These are phyloP conservation scores for Leucoagaricus sp. DNA, from an alignment of 1,284 basidiomycete species.

Conservation along the genomic window DNA sequence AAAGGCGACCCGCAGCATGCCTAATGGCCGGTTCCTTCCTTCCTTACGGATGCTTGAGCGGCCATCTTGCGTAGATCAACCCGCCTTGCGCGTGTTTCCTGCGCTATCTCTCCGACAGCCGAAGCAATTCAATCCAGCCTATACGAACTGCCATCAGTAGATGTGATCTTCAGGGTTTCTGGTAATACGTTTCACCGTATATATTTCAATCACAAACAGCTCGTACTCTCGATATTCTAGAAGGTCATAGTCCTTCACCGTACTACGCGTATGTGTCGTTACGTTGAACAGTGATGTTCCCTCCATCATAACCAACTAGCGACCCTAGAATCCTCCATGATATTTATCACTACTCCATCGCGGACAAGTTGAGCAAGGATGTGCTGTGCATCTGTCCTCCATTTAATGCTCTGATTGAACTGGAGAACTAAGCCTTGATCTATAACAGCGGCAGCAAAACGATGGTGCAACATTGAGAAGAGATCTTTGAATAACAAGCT, in stretches of 20 bases:
- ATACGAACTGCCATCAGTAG: neutral
- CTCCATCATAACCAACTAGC: neutral
- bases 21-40: neutral
- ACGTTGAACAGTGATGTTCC: neutral
- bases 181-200: neutral
- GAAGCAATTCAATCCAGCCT: neutral
- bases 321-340: neutral
- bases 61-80: neutral
- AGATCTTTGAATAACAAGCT: constrained; percentile 1
- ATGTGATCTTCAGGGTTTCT: neutral
- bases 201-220: neutral
- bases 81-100: neutral
- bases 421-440: neutral
- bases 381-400: neutral
- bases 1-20: neutral
- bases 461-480: neutral
- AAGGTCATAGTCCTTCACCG: too few species aligned
- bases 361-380: neutral
- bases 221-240: neutral
- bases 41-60: constrained; percentile 1
- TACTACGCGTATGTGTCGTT: too few species aligned
- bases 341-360: neutral
- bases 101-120: neutral
- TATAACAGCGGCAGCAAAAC: neutral
- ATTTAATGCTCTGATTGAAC: neutral